A percentile compares a stretch with the other conserved stretches of the same genome.
Evolutionary conservation across 1,139 yeast species (phyloP).

Genomic region (Wickerhamomyces sp.): DNA sequence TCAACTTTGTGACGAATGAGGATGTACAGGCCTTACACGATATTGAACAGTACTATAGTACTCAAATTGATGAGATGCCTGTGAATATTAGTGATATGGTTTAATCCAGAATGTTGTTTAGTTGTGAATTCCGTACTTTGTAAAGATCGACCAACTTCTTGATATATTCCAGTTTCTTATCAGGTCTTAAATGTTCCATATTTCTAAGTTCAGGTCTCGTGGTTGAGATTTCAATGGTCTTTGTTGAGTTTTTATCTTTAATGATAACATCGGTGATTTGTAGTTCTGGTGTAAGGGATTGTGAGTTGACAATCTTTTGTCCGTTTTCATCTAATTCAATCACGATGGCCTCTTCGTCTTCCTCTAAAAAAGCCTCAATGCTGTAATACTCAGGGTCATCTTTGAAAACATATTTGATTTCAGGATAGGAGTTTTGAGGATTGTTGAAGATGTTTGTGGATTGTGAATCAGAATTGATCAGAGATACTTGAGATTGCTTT

Average conservation of each 20-base stretch:
- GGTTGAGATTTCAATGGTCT: constrained; percentile 26
- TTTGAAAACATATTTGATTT: constrained; percentile 20
- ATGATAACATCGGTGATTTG: constrained; percentile 22
- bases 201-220: constrained; percentile 25
- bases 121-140: constrained; percentile 32
- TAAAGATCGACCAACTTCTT: constrained; percentile 30
- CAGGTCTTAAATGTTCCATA: constrained; percentile 23
- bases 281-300: constrained; percentile 26
- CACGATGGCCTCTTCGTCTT: constrained; percentile 29
- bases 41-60: constrained; percentile 72
- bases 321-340: constrained; percentile 26
- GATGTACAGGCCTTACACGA: constrained; percentile 60
- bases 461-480: constrained; percentile 4
- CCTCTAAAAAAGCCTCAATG: constrained; percentile 14
- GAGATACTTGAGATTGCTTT: not conserved
- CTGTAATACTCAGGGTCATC: constrained; percentile 25
- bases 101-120: constrained; percentile 22
- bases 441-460: constrained; percentile 3
- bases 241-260: constrained; percentile 19
- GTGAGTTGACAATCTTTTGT: constrained; percentile 18
- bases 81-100: constrained; percentile 49
- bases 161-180: constrained; percentile 22
- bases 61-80: constrained; percentile 86
- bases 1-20: constrained; percentile 73
- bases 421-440: constrained; percentile 18